These are phyloP conservation scores for Allantophomopsis lycopodina DNA, from an alignment of 2,329 filamentous ascomycete species.

Conservation along the genomic window DNA sequence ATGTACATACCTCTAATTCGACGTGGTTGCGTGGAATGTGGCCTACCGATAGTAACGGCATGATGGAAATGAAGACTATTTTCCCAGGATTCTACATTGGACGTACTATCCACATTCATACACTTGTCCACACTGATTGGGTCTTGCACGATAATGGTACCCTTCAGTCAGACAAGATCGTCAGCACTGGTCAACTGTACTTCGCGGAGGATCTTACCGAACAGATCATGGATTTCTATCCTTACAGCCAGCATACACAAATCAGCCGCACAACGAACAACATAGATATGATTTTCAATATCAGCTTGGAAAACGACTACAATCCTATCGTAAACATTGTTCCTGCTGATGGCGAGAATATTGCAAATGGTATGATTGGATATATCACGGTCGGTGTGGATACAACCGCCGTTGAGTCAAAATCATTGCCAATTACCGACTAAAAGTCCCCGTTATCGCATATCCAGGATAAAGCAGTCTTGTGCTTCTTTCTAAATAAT, in stretches of 20 bases:
- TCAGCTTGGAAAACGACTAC: conserved; percentile 13
- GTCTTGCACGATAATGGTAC: conserved; percentile 1
- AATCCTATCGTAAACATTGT: conserved; percentile 18
- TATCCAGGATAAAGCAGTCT: too few species aligned
- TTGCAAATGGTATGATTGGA: conserved; percentile 20
- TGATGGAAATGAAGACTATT: conserved; percentile 14
- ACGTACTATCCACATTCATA: conserved; percentile 31
- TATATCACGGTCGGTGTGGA: conserved; percentile 22
- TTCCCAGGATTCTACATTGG: conserved; percentile 27
- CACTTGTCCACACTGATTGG: conserved; percentile 25
- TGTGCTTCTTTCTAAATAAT: too few species aligned
- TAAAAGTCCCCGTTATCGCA: too few species aligned
- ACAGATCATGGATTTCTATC: conserved; percentile 3
- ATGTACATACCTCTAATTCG: too few species aligned
- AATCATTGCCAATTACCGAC: too few species aligned
- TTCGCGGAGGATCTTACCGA: conserved; percentile 1
- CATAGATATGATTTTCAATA: conserved; percentile 8
- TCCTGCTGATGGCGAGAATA: conserved; percentile 17
- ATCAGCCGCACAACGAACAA: conserved; percentile 5
- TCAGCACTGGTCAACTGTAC: conserved; percentile 3
- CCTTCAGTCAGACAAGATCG: background rate
- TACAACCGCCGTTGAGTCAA: conserved; percentile 8
- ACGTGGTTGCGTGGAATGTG: too few species aligned
- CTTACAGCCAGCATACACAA: conserved; percentile 2
- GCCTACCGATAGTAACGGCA: too few species aligned